Percentiles rank a stretch among this genome's conserved stretches.
phyloP scores from a whole-genome alignment of 352 stramenopile genomes.

The Globisporangium irregulare region DNA sequence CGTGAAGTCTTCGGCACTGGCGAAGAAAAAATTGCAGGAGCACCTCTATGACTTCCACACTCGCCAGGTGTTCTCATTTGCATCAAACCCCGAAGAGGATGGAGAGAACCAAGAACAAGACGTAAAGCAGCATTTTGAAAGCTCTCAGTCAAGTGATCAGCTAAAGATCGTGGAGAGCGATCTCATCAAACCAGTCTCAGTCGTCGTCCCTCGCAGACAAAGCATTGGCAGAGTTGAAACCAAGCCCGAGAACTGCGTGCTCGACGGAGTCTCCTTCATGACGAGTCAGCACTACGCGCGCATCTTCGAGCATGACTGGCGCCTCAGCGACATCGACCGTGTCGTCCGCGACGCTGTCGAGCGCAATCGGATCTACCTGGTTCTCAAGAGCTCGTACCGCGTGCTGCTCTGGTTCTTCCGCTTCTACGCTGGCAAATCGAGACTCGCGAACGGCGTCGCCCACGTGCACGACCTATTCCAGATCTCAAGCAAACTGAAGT shows the following conservation, averaged over 20 bases:
- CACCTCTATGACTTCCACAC: constrained; percentile 68
- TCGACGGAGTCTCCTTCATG: constrained; percentile 30
- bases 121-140: background rate
- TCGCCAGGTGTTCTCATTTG: constrained; percentile 52
- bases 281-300: constrained; percentile 28
- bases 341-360: constrained; percentile 64
- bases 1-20: constrained; percentile 7
- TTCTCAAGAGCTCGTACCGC: constrained; percentile 46
- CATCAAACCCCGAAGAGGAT: constrained; percentile 14
- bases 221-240: background rate
- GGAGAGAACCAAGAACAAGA: background rate
- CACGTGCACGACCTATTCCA: constrained; percentile 34
- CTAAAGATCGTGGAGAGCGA: background rate
- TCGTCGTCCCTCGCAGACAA: background rate
- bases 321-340: constrained; percentile 42
- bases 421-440: constrained; percentile 38
- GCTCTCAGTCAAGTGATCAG: background rate
- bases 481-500: constrained; percentile 38
- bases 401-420: constrained; percentile 67
- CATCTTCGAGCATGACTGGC: constrained; percentile 61
- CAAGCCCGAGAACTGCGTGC: constrained; percentile 23
- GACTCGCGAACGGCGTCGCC: constrained; percentile 19
- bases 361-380: constrained; percentile 45
- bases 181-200: background rate
- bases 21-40: constrained; percentile 37